Percentiles rank a stretch among this genome's conserved stretches.
phyloP scores from a whole-genome alignment of 73 alveolate genomes.

The Paramecium sexaurelia region DNA sequence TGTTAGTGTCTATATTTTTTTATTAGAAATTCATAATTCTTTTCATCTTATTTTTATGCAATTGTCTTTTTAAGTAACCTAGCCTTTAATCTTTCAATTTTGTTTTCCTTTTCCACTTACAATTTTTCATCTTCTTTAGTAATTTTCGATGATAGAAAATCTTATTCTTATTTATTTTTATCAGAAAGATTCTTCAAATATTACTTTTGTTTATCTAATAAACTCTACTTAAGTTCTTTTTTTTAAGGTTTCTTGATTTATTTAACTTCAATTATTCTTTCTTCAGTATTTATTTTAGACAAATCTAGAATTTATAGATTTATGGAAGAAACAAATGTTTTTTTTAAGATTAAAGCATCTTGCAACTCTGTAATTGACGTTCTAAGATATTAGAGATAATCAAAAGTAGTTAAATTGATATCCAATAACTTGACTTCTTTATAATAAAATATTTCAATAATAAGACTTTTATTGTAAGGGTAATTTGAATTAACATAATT shows the following conservation, averaged over 20 bases:
- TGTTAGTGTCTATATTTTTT: background rate
- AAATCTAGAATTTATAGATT: background rate
- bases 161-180: background rate
- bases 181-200: background rate
- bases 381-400: background rate
- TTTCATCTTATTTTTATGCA: background rate
- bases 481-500: background rate
- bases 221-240: background rate
- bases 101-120: background rate
- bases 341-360: background rate
- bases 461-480: background rate
- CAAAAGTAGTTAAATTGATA: background rate
- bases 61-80: background rate
- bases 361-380: background rate
- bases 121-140: background rate
- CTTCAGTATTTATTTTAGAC: background rate
- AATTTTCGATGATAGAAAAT: background rate
- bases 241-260: background rate
- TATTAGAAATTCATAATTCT: background rate
- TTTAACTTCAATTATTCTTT: background rate
- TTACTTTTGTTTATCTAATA: background rate
- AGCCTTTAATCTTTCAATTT: background rate
- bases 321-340: background rate
- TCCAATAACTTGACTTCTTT: background rate
- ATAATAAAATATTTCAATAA: background rate